Evolutionary conservation across 2,329 filamentous ascomycete species (phyloP), one percentile per base, ranked within the genome.

Genomic region (Colletotrichum trifolii): DNA sequence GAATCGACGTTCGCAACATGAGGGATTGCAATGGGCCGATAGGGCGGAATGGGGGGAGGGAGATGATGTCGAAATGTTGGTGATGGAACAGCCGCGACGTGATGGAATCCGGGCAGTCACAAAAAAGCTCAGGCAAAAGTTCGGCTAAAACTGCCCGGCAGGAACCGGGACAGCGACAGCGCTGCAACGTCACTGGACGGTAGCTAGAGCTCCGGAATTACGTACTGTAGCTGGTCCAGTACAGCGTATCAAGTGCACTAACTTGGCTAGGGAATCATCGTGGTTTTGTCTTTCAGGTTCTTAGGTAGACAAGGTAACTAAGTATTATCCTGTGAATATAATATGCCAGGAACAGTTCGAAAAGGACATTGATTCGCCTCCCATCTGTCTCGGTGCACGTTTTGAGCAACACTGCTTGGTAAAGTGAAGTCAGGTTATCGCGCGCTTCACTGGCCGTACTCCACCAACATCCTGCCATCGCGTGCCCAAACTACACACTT

Each of bases 1-100:
- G 86, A 82, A 90, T 81, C 79, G 87, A 89, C 78, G 86, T 87
- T 82, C 87, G 88, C 85, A 90, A 85, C 88, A 90, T 90, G 82
- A 83, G 82, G 81, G 80, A 82, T 81, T 83, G 77, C 75, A 76
- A 78, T 79, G 77, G 67, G 77, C 79, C 76, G 75, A 74, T 75
- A 71, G 66, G 74, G 72, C 76, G 70, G 69, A 66, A 70, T 72
- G 52, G 39, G 69, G 52, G 42, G 70, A 66, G 69, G 71, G 64
- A 67, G 68, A 69, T 76, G 72, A 71, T 73, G 69, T 65, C 60
- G 61, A 68, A 56, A 60, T 55, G 58, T 39, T 55, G 55, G 64
- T 54, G 48, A 40, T 54, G 65, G 63, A 68, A 70, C 25, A 25
- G 25, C 25, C 25, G 25, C 25, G 74, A 73, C 67, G 60, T 71